A percentile compares a stretch with the other conserved stretches of the same genome.
Evolutionary conservation across 108 stramenopile species (phyloP).

Genomic region (Discostella stelligeroides): DNA sequence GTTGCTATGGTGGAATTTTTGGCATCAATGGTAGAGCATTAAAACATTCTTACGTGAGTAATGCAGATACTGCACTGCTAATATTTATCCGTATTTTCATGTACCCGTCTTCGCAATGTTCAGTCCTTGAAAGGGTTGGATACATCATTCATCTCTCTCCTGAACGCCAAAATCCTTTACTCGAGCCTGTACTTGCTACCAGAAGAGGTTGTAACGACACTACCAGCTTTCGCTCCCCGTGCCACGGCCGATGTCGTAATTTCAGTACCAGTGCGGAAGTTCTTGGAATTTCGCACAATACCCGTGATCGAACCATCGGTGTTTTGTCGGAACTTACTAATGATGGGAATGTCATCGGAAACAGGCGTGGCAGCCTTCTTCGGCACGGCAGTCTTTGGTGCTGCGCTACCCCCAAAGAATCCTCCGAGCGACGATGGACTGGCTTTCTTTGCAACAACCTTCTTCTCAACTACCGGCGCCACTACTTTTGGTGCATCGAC

Average conservation of each 20-base stretch:
- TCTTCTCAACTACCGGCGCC: constrained; percentile 38
- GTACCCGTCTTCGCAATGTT: too few relatives aligned
- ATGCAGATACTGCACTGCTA: too few relatives aligned
- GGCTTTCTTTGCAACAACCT: constrained; percentile 23
- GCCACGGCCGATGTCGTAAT: constrained; percentile 86
- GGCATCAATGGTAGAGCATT: too few relatives aligned
- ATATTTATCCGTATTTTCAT: too few relatives aligned
- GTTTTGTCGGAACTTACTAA: constrained; percentile 80
- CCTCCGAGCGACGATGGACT: constrained; percentile 1
- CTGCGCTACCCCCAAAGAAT: neutral
- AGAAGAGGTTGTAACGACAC: constrained; percentile 73
- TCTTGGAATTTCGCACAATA: constrained; percentile 68
- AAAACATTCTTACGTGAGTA: too few relatives aligned
- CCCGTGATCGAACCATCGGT: constrained; percentile 83
- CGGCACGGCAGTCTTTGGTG: constrained; percentile 25
- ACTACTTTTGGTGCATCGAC: constrained; percentile 24
- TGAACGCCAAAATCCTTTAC: constrained; percentile 51
- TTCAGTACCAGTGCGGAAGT: constrained; percentile 73
- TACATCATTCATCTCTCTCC: too few relatives aligned
- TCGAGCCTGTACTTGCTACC: constrained; percentile 82
- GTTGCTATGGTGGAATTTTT: too few relatives aligned
- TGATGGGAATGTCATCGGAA: constrained; percentile 64
- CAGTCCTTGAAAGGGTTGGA: too few relatives aligned
- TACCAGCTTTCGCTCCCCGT: constrained; percentile 73
- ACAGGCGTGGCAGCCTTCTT: constrained; percentile 44